A percentile compares a stretch with the other conserved stretches of the same genome.
phyloP scores from a whole-genome alignment of 805 yeast species.

The Blastobotrys muscicola region DNA sequence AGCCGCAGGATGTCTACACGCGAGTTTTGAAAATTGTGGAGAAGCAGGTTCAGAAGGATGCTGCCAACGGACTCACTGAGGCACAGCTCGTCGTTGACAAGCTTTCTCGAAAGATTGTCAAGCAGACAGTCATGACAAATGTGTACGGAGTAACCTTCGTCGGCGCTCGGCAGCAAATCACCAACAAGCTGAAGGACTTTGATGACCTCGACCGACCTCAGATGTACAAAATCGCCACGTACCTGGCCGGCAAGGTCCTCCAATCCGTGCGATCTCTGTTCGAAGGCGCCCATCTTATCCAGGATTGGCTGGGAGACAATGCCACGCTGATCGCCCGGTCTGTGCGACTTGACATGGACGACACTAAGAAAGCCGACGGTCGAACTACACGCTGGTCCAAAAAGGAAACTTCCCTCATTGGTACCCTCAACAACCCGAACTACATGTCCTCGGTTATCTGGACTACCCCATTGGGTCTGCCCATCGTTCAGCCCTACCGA shows the following conservation, averaged over 20 bases:
- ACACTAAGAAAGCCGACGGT: constrained; percentile 14
- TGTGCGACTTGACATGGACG: constrained; percentile 48
- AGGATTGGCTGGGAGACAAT: constrained; percentile 89
- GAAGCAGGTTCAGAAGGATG: constrained; percentile 39
- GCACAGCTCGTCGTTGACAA: constrained; percentile 45
- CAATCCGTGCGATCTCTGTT: constrained; percentile 77
- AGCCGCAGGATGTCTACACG: constrained; percentile 54
- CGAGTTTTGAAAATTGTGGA: constrained; percentile 45
- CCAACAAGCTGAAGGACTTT: constrained; percentile 58
- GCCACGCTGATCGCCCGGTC: constrained; percentile 76
- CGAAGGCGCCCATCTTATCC: constrained; percentile 87
- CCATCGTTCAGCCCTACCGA: constrained; percentile 96
- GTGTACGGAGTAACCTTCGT: constrained; percentile 94
- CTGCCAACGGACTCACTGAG: constrained; percentile 17
- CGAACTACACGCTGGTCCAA: constrained; percentile 19
- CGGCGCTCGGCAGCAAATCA: constrained; percentile 87
- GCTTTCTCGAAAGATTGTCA: constrained; percentile 78
- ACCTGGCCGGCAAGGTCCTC: constrained; percentile 70
- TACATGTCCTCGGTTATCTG: constrained; percentile 86
- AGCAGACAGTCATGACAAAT: constrained; percentile 96
- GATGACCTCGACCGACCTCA: constrained; percentile 41
- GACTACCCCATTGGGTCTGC: constrained; percentile 94
- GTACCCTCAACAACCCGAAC: constrained; percentile 38
- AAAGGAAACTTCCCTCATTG: constrained; percentile 19
- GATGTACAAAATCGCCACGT: constrained; percentile 44